Evolutionary conservation across 805 yeast species (phyloP), one percentile per base, ranked within the genome.

Genomic region (Candida vaughaniae): DNA sequence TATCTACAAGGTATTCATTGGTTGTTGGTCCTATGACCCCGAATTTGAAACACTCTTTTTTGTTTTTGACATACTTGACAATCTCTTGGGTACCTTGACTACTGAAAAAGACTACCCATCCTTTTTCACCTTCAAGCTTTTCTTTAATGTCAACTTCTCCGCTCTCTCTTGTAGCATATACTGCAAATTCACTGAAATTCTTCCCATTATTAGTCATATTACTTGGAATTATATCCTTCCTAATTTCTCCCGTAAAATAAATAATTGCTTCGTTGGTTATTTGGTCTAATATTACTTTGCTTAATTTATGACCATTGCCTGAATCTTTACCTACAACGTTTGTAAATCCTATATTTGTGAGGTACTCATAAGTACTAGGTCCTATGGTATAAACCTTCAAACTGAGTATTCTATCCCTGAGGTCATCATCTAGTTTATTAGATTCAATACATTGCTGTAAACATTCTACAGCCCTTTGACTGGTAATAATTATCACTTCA

Each of bases 11-110:
- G 50, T 75, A 88, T 26, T 65, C 69, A 38, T 83, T 78, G 0
- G 98, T 91, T 0, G 97, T 91, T 2, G 97, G 97, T 0, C 98
- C 98, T 40, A 91, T 91, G 3, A 90, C 80, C 0, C 95, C 96
- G 11, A 88, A 62, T 32, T 68, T 71, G 29, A 67, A 57, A 1
- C 47, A 39, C 3, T 39, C 27, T 22, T 39, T 17, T n/a, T 33
- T 28, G 8, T 33, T 31, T 11, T 33, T 33, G 20, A 66, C 35
- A 42, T 70, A 69, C 7, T 71, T 59, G 3, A 85, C 75, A 9
- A 89, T 80, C 1, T 59, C 66, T 19, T 73, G 75, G 0, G 95
- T 82, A 0, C 96, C 96, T 49, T 93, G 95, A 0, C 96, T 95
- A 45, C 96, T 86, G 60, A 90, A 91, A 42, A 91, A 83, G 0